Evolutionary conservation across 768 basidiomycete species (phyloP), one percentile per base, ranked within the genome.

Genomic region (Suillus americanus): DNA sequence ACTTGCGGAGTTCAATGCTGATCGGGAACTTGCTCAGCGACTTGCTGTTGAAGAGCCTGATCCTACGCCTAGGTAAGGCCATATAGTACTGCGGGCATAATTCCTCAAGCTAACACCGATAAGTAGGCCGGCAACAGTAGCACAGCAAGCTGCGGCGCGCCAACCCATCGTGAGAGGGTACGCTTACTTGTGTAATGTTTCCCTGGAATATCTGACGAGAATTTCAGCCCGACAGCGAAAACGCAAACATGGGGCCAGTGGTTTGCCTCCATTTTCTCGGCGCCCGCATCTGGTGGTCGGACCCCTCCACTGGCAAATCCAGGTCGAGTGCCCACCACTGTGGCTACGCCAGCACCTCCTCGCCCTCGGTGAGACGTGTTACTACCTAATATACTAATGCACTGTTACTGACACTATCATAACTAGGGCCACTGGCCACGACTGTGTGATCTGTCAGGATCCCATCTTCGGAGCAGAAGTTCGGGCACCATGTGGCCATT

Each of bases 361-460:
- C 33, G 12, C 33, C 35, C 33, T 54, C 68, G 70, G 74, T 73
- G 14, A 5, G 72, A 56, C 23, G 5, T 25, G 0, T 43, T 30
- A 4, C 60, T 37, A 12, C 35, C 7, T 13, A 25, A 51, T 3
- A 37, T 2, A 54, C 0, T 43, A 0, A n/a, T 33, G 7, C 43
- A 13, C 62, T 66, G 10, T 46, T 33, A 18, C 68, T 16, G 35
- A 62, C 23, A 20, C 30, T 12, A 10, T 38, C 20, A 2, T 37
- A 6, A 40, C 33, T 37, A 68, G 68, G 50, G 66, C 60, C 33
- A 73, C 73, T 35, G 73, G 74, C 50, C 72, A 78, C 41, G 66
- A 71, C 20, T 80, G 79, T 65, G 74, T 78, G 20, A 67, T 77
- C 18, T 80, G 79, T 61, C 71, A 69, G 46, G 79, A 81, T 40